Evolutionary conservation across 306 rosid genomes (phyloP).

Genomic region (Trifolium fragiferum): DNA sequence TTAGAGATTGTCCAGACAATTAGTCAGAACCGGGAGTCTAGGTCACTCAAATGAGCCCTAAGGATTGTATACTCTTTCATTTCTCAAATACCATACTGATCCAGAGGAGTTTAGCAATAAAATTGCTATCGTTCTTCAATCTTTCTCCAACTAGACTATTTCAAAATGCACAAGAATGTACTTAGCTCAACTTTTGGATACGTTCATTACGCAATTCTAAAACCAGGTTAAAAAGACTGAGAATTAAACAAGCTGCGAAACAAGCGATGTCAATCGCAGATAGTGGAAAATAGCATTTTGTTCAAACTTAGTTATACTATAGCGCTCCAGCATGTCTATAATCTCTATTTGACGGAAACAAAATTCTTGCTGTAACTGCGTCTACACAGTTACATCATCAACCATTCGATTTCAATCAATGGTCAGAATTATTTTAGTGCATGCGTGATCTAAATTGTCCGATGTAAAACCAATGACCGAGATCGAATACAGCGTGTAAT

Average conservation of each 20-base stretch:
- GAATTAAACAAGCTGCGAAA: neutral
- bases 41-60: neutral
- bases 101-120: neutral
- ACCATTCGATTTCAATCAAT: no score
- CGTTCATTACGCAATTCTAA: neutral
- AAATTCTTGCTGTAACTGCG: no score
- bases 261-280: neutral
- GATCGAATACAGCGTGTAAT: no score
- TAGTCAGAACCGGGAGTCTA: no score
- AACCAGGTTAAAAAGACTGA: neutral
- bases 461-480: no score
- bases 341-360: no score
- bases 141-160: neutral
- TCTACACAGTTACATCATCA: no score
- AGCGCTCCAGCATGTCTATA: no score
- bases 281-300: neutral
- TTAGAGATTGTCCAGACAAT: no score
- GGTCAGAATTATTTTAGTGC: no score
- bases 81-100: neutral
- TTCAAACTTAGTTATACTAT: neutral
- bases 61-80: neutral
- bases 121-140: neutral
- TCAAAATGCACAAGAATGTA: neutral
- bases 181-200: neutral
- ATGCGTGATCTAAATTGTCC: no score